These are phyloP conservation scores for Psilocybe mexicana DNA, from an alignment of 1,284 basidiomycete genomes.

Conservation along the genomic window DNA sequence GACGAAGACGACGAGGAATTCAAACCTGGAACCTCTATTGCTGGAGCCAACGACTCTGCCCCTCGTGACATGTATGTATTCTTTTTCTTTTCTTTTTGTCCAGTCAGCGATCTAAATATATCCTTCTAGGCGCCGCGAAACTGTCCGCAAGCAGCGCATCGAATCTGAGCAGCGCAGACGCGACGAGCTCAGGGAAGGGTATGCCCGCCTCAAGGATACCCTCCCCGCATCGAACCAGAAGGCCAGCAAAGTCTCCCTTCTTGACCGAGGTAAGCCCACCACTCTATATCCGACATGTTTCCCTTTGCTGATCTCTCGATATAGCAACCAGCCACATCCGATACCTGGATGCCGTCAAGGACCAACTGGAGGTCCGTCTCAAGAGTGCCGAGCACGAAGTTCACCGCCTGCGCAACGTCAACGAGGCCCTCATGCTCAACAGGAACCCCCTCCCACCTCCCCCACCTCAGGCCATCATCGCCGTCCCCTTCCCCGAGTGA, in stretches of 20 bases:
- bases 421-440: constrained; percentile 82
- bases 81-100: neutral
- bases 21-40: constrained; percentile 45
- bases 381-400: constrained; percentile 77
- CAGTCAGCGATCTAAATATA: neutral
- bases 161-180: constrained; percentile 85
- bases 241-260: constrained; percentile 82
- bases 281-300: constrained; percentile 11
- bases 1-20: constrained; percentile 66
- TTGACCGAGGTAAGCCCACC: constrained; percentile 72
- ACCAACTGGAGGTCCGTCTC: constrained; percentile 70
- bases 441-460: constrained; percentile 51
- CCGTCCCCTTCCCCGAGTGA: constrained; percentile 45
- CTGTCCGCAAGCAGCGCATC: constrained; percentile 83
- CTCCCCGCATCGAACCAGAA: constrained; percentile 86
- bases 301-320: constrained; percentile 14
- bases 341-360: constrained; percentile 75
- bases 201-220: constrained; percentile 81
- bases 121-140: constrained; percentile 64
- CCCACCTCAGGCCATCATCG: neutral
- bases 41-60: constrained; percentile 36
- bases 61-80: constrained; percentile 47
- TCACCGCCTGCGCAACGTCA: constrained; percentile 74
- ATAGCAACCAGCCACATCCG: constrained; percentile 76
- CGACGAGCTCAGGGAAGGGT: constrained; percentile 85